Conservation (phyloP, 1,284 basidiomycete species). For the Cutaneotrichosporon sp. region DNA sequence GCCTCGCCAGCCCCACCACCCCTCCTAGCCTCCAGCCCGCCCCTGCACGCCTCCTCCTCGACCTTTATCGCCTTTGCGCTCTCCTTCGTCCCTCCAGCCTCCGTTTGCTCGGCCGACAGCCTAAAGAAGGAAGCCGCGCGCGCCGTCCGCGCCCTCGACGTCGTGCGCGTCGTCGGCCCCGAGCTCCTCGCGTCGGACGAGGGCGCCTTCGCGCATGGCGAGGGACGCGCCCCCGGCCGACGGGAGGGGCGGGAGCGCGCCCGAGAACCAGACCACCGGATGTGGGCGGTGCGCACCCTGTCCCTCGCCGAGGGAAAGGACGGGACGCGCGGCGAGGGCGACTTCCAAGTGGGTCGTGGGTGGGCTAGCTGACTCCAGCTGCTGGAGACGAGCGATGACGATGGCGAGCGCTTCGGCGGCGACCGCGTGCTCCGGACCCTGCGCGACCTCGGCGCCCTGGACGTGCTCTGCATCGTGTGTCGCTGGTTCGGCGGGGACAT, state of each 20-base stretch:
- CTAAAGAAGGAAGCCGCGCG: conserved; percentile 39
- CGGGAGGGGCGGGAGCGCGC: conserved; percentile 35
- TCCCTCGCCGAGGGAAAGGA: conserved; percentile 42
- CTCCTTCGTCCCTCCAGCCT: conserved; percentile 32
- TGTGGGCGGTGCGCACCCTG: conserved; percentile 48
- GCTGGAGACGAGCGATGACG: conserved; percentile 46
- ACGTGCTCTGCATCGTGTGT: conserved; percentile 46
- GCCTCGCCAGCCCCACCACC: conserved; percentile 14
- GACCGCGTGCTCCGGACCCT: conserved; percentile 43
- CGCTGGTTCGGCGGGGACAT: conserved; percentile 30
- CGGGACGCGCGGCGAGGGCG: conserved; percentile 47
- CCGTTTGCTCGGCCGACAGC: conserved; percentile 26
- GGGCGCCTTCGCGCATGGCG: conserved; percentile 42
- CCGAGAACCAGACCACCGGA: conserved; percentile 50
- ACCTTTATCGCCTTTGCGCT: conserved; percentile 45
- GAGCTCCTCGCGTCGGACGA: conserved; percentile 31
- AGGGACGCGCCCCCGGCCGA: conserved; percentile 28
- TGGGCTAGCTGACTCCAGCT: conserved; percentile 26
- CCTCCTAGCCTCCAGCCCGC: conserved; percentile 36
- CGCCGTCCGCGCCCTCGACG: conserved; percentile 43
- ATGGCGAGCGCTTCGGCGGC: conserved; percentile 50
- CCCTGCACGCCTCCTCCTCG: conserved; percentile 38
- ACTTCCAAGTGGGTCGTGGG: conserved; percentile 42
- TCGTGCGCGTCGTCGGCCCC: conserved; percentile 33
- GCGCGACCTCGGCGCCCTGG: conserved; percentile 40